phyloP scores from a whole-genome alignment of 352 stramenopile species.

The Elongisporangium prolatum region DNA sequence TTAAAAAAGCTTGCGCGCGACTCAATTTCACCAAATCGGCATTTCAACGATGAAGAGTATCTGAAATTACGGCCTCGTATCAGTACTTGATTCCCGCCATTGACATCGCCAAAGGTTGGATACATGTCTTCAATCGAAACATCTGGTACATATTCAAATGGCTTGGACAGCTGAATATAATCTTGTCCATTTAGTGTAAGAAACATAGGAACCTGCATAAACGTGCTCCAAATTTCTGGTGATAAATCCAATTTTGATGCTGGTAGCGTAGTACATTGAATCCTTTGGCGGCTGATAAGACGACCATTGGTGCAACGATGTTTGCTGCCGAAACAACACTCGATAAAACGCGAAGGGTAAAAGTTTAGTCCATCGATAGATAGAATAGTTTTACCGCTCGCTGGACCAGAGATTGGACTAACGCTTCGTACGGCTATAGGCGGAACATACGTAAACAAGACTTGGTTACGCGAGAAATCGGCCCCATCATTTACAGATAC shows the following conservation, averaged over 20 bases:
- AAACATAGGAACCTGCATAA: conserved; percentile 36
- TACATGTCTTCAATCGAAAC: conserved; percentile 31
- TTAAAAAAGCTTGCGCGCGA: conserved; percentile 59
- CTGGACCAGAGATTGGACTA: conserved; percentile 34
- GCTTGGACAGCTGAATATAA: conserved; percentile 26
- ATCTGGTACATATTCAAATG: conserved; percentile 64
- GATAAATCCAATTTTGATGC: conserved; percentile 16
- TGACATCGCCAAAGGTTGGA: conserved; percentile 33
- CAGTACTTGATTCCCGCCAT: conserved; percentile 52
- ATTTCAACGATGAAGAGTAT: conserved; percentile 42
- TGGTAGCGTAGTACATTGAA: conserved; percentile 31
- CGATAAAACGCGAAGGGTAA: conserved; percentile 42
- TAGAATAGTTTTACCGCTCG: conserved; percentile 44
- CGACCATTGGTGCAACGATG: conserved; percentile 30
- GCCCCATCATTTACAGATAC: conserved; percentile 86
- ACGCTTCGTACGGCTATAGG: conserved; percentile 45
- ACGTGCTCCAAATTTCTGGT: conserved; percentile 5
- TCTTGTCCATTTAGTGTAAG: conserved; percentile 82
- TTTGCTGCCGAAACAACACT: conserved; percentile 60
- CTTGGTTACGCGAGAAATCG: conserved; percentile 78
- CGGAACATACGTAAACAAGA: conserved; percentile 56
- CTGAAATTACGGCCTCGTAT: conserved; percentile 62
- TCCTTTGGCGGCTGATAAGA: conserved; percentile 23
- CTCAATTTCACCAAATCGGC: conserved; percentile 39
- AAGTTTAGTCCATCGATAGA: conserved; percentile 51